A percentile compares a stretch with the other conserved stretches of the same genome.
Evolutionary conservation across 129 eudicot species (phyloP).

Genomic region (Mikania micrantha): DNA sequence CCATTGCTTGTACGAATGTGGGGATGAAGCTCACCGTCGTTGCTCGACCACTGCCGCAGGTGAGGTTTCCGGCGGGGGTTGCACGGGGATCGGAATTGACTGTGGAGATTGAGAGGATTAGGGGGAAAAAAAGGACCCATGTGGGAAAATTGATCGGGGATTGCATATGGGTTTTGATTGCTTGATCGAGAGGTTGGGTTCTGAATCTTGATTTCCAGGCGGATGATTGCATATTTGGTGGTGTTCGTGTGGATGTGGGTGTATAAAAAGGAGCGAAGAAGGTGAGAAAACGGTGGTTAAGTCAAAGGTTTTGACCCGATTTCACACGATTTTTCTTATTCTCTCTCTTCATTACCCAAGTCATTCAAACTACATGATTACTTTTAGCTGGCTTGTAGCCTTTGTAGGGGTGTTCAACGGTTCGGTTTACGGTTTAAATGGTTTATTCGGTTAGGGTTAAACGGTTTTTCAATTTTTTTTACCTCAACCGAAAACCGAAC

Average conservation of each 20-base stretch:
- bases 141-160: neutral
- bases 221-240: neutral
- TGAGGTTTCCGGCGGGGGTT: constrained; percentile 33
- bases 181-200: neutral
- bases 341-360: too few relatives aligned
- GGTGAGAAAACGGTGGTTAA: neutral
- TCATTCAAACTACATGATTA: too few relatives aligned
- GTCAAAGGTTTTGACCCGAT: constrained; percentile 25
- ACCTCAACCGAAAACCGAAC: too few relatives aligned
- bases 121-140: constrained; percentile 3
- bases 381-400: too few relatives aligned
- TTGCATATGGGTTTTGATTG: neutral
- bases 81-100: constrained; percentile 48
- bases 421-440: too few relatives aligned
- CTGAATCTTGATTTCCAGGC: neutral
- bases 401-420: too few relatives aligned
- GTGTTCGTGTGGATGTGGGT: constrained; percentile 8
- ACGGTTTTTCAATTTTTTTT: too few relatives aligned
- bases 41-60: constrained; percentile 38
- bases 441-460: too few relatives aligned
- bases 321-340: constrained; percentile 27
- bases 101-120: constrained; percentile 3
- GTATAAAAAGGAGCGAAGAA: constrained; percentile 18
- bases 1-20: constrained; percentile 48
- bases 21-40: constrained; percentile 44